Conservation (phyloP, 495 filamentous ascomycete genomes). For the Neurospora sublineolata region DNA sequence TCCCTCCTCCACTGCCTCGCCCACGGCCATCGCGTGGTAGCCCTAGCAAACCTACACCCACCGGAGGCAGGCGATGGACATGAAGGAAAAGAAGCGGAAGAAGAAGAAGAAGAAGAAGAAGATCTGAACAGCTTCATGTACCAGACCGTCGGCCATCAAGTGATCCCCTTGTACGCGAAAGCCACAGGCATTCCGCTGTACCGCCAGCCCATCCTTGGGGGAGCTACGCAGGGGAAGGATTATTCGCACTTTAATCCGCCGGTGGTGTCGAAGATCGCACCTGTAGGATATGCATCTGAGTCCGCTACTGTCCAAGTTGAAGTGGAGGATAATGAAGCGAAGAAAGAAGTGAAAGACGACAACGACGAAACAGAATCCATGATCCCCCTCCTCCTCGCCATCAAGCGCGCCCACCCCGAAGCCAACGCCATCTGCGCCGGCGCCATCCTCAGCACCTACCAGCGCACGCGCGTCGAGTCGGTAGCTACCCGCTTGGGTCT, state of each 20-base stretch:
- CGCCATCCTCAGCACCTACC: constrained; percentile 89
- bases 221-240: constrained; percentile 51
- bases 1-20: constrained; percentile 79
- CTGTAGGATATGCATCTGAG: constrained; percentile 1
- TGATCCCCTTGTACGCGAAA: constrained; percentile 74
- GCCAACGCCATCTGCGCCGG: constrained; percentile 80
- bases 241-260: constrained; percentile 34
- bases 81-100: background rate
- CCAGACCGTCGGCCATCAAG: constrained; percentile 83
- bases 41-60: constrained; percentile 80
- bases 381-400: constrained; percentile 52
- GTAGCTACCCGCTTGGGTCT: constrained; percentile 69
- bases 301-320: background rate
- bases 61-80: constrained; percentile 4
- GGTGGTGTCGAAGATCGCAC: background rate
- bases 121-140: constrained; percentile 98
- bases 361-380: constrained; percentile 82
- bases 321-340: background rate
- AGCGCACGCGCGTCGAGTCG: constrained; percentile 86
- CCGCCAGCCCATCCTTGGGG: constrained; percentile 58
- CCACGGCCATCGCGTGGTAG: constrained; percentile 77
- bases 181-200: constrained; percentile 73
- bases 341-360: background rate
- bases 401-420: constrained; percentile 55
- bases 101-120: constrained; percentile 33